Evolutionary conservation across 148 eudicot species (phyloP).

Genomic region (Rhododendron mucronatum): DNA sequence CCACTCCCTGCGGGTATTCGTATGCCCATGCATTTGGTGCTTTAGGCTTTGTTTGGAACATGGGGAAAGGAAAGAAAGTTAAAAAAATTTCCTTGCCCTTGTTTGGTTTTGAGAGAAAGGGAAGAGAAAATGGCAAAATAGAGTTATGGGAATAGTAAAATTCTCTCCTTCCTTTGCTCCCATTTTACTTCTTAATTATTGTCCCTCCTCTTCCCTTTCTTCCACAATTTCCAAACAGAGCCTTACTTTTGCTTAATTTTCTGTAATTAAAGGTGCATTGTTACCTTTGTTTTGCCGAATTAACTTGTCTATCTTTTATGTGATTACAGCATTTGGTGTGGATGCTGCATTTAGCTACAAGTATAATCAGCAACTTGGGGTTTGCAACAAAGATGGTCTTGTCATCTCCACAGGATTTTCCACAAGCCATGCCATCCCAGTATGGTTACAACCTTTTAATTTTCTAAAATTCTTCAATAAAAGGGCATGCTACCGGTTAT

Average conservation of each 20-base stretch:
- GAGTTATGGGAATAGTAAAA: no score
- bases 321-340: conserved; percentile 78
- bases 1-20: not conserved
- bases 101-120: no score
- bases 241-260: not conserved
- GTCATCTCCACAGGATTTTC: conserved; percentile 80
- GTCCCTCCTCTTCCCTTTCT: no score
- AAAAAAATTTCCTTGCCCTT: no score
- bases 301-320: conserved; percentile 6
- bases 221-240: no score
- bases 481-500: not conserved
- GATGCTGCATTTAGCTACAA: conserved; percentile 96
- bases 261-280: not conserved
- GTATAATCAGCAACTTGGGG: conserved; percentile 72
- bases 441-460: conserved; percentile 27
- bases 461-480: not conserved
- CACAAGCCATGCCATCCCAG: conserved; percentile 93
- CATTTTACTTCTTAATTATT: no score
- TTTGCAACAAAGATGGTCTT: conserved; percentile 75
- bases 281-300: not conserved
- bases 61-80: no score
- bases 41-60: not conserved
- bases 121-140: no score
- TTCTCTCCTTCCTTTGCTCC: no score
- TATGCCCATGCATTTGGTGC: not conserved